phyloP scores from a whole-genome alignment of 169 alveolate genomes.

The Amoebophrya sp. region DNA sequence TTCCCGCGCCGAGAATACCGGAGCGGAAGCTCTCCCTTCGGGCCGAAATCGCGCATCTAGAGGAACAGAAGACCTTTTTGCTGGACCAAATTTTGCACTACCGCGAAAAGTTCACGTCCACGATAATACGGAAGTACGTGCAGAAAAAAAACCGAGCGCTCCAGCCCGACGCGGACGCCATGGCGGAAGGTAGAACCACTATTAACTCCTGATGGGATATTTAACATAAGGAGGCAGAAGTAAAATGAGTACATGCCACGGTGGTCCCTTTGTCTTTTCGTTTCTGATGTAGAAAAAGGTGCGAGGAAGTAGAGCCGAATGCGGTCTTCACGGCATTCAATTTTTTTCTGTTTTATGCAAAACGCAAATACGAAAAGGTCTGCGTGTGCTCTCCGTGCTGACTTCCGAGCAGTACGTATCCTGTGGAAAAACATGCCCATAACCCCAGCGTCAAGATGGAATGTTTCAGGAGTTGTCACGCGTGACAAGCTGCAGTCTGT shows the following conservation, averaged over 20 bases:
- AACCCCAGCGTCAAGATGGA: too few species aligned
- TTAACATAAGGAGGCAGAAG: too few species aligned
- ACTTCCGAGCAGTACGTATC: not conserved
- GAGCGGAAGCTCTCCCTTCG: not conserved
- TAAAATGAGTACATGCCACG: too few species aligned
- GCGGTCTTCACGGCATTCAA: too few species aligned
- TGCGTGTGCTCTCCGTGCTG: not conserved
- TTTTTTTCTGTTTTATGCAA: too few species aligned
- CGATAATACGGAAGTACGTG: not conserved
- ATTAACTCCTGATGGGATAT: too few species aligned
- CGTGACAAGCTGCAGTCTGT: too few species aligned
- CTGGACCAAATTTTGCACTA: not conserved
- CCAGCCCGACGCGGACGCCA: not conserved
- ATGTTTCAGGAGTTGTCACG: too few species aligned
- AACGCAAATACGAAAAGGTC: not conserved
- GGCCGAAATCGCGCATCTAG: not conserved
- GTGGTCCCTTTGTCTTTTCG: too few species aligned
- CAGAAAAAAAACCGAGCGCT: not conserved
- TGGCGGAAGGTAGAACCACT: conserved; percentile 26
- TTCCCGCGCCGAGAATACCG: not conserved
- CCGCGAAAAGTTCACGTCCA: not conserved
- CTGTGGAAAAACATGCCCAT: too few species aligned
- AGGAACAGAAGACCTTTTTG: not conserved
- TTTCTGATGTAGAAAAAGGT: too few species aligned
- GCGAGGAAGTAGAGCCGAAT: too few species aligned